Base-by-base conservation (phyloP, 2,329 filamentous ascomycete genomes). In the Colletotrichum agaves region DNA sequence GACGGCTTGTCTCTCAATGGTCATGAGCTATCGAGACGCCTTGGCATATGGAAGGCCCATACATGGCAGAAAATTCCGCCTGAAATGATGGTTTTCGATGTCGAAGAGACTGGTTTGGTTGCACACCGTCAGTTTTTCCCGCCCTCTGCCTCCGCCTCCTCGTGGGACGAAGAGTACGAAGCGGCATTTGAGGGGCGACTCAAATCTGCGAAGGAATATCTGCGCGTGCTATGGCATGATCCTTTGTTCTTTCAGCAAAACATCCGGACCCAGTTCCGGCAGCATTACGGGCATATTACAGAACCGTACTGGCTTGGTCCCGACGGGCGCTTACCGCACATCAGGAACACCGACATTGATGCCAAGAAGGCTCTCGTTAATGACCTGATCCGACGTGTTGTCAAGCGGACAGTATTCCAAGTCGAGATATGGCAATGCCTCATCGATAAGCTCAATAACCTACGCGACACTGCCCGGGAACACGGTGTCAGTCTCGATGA, bases 291-390 rank as follows among this genome's bases (percentile, higher is more conserved):
- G 2, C 33, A 53, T 2, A 23, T 57, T 12, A 47, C 23, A 4
- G 62, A 37, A 47, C 17, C 39, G 4, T 12, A 37, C 2, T 12
- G 4, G 31, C 4, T n/a, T 17, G 37, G 7, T 15, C 8, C 10
- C 12, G 13, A 37, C 7, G 33, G 62, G n/a, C n/a, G 11, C 8
- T 23, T 63, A 3, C 23, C 52, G 7, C 69, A 69, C 5, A 17
- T 66, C 37, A 19, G 3, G 3, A 47, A n/a, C 4, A 49, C 46
- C 17, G 53, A 65, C 37, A 68, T 62, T n/a, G 60, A 61, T 21
- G 68, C 52, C 11, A 69, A 70, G 17, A 63, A 59, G 41, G 23
- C 27, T 7, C 5, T 69, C 13, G 39, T 57, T 23, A 65, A 62
- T 12, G 68, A 69, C 12, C 60, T 63, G 3, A 52, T 68, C 23